phyloP scores from a whole-genome alignment of 805 yeast genomes.

The Danielozyma ontarioensis region DNA sequence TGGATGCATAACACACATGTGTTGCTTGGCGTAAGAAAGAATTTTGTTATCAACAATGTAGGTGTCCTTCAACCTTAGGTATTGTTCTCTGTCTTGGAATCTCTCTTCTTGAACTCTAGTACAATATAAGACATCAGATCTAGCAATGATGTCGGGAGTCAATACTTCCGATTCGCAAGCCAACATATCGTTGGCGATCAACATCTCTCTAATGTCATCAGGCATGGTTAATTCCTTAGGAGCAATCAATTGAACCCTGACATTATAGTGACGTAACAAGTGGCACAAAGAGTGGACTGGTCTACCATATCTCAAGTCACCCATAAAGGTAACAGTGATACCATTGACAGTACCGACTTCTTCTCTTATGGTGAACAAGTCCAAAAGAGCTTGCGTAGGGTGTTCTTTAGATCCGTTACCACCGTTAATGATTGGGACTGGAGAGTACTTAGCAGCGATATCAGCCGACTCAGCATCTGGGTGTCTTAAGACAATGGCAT shows the following conservation, averaged over 20 bases:
- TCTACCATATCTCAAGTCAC: conserved; percentile 96
- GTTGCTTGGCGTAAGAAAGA: conserved; percentile 88
- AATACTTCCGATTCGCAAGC: conserved; percentile 69
- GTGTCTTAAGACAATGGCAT: conserved; percentile 95
- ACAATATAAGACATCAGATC: conserved; percentile 93
- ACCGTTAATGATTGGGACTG: conserved; percentile 95
- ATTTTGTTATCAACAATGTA: conserved; percentile 91
- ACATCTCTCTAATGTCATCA: conserved; percentile 59
- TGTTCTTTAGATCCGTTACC: conserved; percentile 98
- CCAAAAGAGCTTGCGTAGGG: conserved; percentile 98
- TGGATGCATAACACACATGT: conserved; percentile 99
- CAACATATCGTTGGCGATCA: conserved; percentile 63
- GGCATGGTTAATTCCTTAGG: conserved; percentile 90
- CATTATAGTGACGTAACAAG: conserved; percentile 86
- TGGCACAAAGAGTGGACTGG: conserved; percentile 96
- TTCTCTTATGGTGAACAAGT: conserved; percentile 96
- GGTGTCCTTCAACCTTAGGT: conserved; percentile 83
- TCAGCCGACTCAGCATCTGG: conserved; percentile 90
- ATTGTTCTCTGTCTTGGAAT: conserved; percentile 69
- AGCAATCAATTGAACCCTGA: conserved; percentile 83
- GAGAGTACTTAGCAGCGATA: conserved; percentile 93
- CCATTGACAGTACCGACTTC: conserved; percentile 98
- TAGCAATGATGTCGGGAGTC: conserved; percentile 79
- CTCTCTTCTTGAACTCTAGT: conserved; percentile 98
- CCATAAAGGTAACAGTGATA: conserved; percentile 97